Conservation (phyloP, 1,284 basidiomycete species). For the Heterobasidion irregulare region DNA sequence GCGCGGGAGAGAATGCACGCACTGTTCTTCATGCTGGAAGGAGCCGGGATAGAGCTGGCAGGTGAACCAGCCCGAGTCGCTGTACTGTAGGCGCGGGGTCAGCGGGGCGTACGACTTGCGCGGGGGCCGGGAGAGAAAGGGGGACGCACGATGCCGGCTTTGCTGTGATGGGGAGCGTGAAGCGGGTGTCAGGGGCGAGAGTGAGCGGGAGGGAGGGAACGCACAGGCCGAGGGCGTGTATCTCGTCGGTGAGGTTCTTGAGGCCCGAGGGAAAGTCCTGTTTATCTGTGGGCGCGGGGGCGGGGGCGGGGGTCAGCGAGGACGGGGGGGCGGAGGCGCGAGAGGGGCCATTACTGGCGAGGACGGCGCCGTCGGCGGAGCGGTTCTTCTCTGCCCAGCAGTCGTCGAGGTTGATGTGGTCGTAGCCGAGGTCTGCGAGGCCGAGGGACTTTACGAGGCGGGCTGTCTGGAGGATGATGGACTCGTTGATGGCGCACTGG, state of each 20-base stretch:
- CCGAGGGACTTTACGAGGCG: slow-evolving; percentile 38
- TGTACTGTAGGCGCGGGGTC: slow-evolving; percentile 25
- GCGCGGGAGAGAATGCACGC: not conserved
- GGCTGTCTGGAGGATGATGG: slow-evolving; percentile 38
- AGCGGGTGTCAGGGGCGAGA: not conserved
- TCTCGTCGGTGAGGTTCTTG: slow-evolving; percentile 38
- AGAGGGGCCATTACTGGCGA: slow-evolving; percentile 36
- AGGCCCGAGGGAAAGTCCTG: slow-evolving; percentile 41
- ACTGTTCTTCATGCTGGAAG: slow-evolving; percentile 36
- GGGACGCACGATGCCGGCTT: slow-evolving; percentile 5
- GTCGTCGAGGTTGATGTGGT: slow-evolving; percentile 48
- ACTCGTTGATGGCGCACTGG: slow-evolving; percentile 49
- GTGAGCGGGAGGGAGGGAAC: slow-evolving; percentile 15
- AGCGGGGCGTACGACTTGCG: not conserved
- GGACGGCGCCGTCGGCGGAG: slow-evolving; percentile 34
- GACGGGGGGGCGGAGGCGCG: too few relatives aligned
- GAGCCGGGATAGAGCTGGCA: slow-evolving; percentile 42
- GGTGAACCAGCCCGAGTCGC: slow-evolving; percentile 44
- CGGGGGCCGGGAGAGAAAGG: not conserved
- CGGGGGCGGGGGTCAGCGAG: too few relatives aligned
- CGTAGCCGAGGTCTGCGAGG: slow-evolving; percentile 40
- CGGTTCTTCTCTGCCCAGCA: slow-evolving; percentile 49
- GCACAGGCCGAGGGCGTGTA: slow-evolving; percentile 45
- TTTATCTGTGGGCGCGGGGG: slow-evolving; percentile 29
- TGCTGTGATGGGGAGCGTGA: not conserved